Percentiles rank a stretch among this genome's conserved stretches.
phyloP scores from a whole-genome alignment of 2,329 filamentous ascomycete species.

The Aspergillus niger region DNA sequence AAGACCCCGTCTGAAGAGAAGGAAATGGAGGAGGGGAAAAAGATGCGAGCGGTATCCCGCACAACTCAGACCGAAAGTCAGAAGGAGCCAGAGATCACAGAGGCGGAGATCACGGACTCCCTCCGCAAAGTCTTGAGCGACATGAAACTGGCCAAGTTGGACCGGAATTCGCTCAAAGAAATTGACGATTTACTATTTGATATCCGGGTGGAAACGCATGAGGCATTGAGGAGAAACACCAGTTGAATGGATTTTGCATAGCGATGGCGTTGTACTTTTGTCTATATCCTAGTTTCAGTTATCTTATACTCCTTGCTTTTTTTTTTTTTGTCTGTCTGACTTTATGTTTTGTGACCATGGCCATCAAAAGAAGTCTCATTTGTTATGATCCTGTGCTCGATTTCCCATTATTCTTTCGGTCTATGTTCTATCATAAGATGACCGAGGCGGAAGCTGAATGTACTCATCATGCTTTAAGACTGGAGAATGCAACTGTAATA shows the following conservation, averaged over 20 bases:
- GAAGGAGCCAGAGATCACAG: background rate
- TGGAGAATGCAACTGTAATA: too few relatives aligned
- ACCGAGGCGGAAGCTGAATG: background rate
- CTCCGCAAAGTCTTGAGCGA: slow-evolving; percentile 61
- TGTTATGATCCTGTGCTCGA: background rate
- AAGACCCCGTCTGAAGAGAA: slow-evolving; percentile 1
- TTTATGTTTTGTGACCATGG: slow-evolving; percentile 2
- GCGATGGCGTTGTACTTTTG: slow-evolving; percentile 35
- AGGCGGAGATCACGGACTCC: slow-evolving; percentile 52
- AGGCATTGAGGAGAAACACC: slow-evolving; percentile 61
- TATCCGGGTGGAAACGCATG: slow-evolving; percentile 71
- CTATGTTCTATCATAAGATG: background rate
- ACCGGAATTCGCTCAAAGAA: slow-evolving; percentile 65
- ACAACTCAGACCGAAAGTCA: slow-evolving; percentile 4
- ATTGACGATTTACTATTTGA: slow-evolving; percentile 80
- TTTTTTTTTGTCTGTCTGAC: background rate
- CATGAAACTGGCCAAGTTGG: slow-evolving; percentile 62
- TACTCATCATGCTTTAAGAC: background rate
- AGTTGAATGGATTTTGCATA: slow-evolving; percentile 32
- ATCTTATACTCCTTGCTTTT: slow-evolving; percentile 1
- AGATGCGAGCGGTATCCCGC: background rate
- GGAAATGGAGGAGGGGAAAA: slow-evolving; percentile 5
- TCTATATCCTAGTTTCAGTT: background rate
- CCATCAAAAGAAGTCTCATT: background rate
- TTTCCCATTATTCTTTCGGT: background rate